Percentiles rank a stretch among this genome's conserved stretches.
Conservation (phyloP, 192 early-diverging fungal genomes). For the Rhizophagus prolifer region DNA sequence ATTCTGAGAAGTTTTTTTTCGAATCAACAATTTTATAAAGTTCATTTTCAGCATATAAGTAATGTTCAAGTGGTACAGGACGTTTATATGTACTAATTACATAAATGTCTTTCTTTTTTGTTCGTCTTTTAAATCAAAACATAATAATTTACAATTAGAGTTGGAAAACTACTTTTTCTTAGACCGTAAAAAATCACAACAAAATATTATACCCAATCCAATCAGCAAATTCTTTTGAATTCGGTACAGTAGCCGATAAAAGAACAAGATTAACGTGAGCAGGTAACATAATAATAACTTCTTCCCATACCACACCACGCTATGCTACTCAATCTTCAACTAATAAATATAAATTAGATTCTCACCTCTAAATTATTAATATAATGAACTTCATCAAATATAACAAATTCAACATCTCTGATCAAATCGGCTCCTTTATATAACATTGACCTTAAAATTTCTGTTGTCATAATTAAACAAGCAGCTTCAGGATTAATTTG, state of each 20-base stretch:
- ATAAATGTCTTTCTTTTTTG: constrained; percentile 96
- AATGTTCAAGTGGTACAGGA: constrained; percentile 94
- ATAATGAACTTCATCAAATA: constrained; percentile 99
- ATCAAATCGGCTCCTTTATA: constrained; percentile 96
- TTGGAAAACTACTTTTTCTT: neutral
- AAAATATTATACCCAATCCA: constrained; percentile 84
- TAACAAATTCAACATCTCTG: constrained; percentile 98
- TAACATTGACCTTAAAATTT: constrained; percentile 96
- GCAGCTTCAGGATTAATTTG: constrained; percentile 96
- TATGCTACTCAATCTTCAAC: constrained; percentile 24
- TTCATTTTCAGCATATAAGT: constrained; percentile 83
- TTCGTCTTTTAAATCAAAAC: constrained; percentile 57
- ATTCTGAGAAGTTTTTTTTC: constrained; percentile 60
- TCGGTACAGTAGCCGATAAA: constrained; percentile 96
- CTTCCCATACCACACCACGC: constrained; percentile 99
- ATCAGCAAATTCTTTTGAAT: constrained; percentile 97
- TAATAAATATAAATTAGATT: neutral
- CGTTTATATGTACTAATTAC: constrained; percentile 93
- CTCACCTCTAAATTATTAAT: constrained; percentile 88
- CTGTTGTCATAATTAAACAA: constrained; percentile 98
- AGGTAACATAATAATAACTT: constrained; percentile 99
- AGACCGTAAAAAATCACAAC: neutral
- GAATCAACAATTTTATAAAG: constrained; percentile 88
- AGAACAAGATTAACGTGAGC: constrained; percentile 93
- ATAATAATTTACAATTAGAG: constrained; percentile 5